Percentiles rank a stretch among this genome's conserved stretches.
These are phyloP conservation scores for Phytopythium kandeliae DNA, from an alignment of 352 stramenopile species.

Conservation along the genomic window DNA sequence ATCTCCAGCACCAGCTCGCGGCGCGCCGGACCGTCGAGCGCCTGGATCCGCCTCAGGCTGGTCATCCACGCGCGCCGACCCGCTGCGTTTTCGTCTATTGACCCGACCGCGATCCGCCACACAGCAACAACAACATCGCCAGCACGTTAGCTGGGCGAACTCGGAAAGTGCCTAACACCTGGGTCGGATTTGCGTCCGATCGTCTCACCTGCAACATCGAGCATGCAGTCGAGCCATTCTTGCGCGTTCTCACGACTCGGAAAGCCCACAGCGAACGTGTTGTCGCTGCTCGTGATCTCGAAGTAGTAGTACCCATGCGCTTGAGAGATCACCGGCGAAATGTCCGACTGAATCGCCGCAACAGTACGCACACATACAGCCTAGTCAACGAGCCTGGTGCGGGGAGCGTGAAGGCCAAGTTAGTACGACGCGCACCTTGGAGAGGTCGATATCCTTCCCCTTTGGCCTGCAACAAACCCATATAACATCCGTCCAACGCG, in stretches of 20 bases:
- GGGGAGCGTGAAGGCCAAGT: too few species aligned
- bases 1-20: slow-evolving; percentile 45
- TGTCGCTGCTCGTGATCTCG: slow-evolving; percentile 34
- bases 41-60: slow-evolving; percentile 46
- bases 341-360: slow-evolving; percentile 20
- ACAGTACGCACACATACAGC: neutral
- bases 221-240: slow-evolving; percentile 56
- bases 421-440: slow-evolving; percentile 32
- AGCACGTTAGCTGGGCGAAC: neutral
- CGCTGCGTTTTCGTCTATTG: slow-evolving; percentile 58
- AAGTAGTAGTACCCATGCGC: slow-evolving; percentile 58
- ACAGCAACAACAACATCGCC: neutral
- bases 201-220: slow-evolving; percentile 59
- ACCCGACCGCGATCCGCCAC: neutral
- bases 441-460: slow-evolving; percentile 62
- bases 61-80: slow-evolving; percentile 63
- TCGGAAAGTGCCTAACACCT: too few species aligned
- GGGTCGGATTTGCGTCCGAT: too few species aligned
- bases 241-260: slow-evolving; percentile 30
- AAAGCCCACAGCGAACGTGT: slow-evolving; percentile 48
- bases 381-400: too few species aligned
- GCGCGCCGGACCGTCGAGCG: slow-evolving; percentile 43
- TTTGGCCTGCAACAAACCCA: slow-evolving; percentile 23
- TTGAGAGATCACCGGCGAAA: slow-evolving; percentile 32
- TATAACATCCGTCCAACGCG: too few species aligned